phyloP scores from a whole-genome alignment of 2,329 filamentous ascomycete genomes.

The Pseudovirgaria hyperparasitica region DNA sequence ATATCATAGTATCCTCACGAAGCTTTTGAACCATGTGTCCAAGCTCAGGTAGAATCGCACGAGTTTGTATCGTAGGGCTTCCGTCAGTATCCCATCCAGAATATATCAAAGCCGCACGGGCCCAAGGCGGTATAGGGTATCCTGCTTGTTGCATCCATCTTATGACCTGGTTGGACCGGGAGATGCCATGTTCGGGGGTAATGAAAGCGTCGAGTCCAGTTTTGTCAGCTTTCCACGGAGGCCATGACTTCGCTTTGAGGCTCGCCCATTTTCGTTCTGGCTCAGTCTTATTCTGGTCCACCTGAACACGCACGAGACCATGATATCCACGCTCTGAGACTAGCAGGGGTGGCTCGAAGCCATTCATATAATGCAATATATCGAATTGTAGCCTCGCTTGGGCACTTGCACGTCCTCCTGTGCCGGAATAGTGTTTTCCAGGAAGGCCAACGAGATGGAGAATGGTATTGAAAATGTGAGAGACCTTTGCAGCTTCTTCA shows the following conservation, averaged over 20 bases:
- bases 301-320: slow-evolving; percentile 41
- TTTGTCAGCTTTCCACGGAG: slow-evolving; percentile 51
- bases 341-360: slow-evolving; percentile 38
- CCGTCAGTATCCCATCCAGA: slow-evolving; percentile 51
- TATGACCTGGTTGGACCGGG: slow-evolving; percentile 43
- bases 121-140: slow-evolving; percentile 39
- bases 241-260: slow-evolving; percentile 49
- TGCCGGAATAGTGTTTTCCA: slow-evolving; percentile 32
- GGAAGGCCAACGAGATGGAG: slow-evolving; percentile 37
- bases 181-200: slow-evolving; percentile 42
- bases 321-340: slow-evolving; percentile 47
- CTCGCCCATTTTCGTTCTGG: slow-evolving; percentile 45
- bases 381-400: slow-evolving; percentile 47
- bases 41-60: slow-evolving; percentile 26
- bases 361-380: slow-evolving; percentile 44
- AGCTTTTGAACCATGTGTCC: background rate
- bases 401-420: no score
- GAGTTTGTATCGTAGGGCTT: slow-evolving; percentile 50
- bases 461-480: slow-evolving; percentile 37
- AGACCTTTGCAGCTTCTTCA: background rate
- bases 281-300: slow-evolving; percentile 43
- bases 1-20: slow-evolving; percentile 24
- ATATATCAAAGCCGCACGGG: slow-evolving; percentile 39
- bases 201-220: slow-evolving; percentile 48
- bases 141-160: slow-evolving; percentile 47